A percentile compares a stretch with the other conserved stretches of the same genome.
Conservation (phyloP, 2,329 filamentous ascomycete genomes). For the Fusarium udum region DNA sequence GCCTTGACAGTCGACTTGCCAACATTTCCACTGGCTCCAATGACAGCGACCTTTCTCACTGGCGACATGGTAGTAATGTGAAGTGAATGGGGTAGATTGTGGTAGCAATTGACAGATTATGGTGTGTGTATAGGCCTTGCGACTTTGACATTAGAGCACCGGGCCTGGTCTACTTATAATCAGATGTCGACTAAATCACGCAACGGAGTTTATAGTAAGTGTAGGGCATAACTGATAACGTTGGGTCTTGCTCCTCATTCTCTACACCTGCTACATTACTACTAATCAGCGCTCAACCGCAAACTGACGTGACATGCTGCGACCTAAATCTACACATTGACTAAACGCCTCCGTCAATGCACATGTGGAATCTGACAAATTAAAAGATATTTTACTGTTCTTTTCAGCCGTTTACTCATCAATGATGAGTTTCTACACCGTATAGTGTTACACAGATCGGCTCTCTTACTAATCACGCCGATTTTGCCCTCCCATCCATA, state of each 20-base stretch:
- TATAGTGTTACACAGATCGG: not conserved
- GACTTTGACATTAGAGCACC: accelerated
- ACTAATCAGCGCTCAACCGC: not conserved
- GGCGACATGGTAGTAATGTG: not conserved
- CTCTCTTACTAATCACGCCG: not conserved
- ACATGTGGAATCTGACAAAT: not conserved
- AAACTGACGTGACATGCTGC: not conserved
- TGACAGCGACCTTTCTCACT: not conserved
- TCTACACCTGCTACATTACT: not conserved
- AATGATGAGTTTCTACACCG: not conserved
- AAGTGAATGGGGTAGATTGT: accelerated
- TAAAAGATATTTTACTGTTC: no score
- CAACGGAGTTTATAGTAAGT: accelerated
- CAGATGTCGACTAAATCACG: accelerated
- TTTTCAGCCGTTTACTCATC: not conserved
- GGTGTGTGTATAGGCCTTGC: accelerated
- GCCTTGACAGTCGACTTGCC: not conserved
- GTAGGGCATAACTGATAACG: not conserved
- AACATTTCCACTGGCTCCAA: not conserved
- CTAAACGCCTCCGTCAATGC: not conserved
- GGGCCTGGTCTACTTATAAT: accelerated
- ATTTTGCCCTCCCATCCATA: not conserved
- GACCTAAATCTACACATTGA: not conserved
- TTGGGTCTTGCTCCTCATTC: not conserved
- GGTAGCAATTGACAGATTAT: accelerated